phyloP scores from a whole-genome alignment of 441 rosid genomes.

The Breynia disticha region DNA sequence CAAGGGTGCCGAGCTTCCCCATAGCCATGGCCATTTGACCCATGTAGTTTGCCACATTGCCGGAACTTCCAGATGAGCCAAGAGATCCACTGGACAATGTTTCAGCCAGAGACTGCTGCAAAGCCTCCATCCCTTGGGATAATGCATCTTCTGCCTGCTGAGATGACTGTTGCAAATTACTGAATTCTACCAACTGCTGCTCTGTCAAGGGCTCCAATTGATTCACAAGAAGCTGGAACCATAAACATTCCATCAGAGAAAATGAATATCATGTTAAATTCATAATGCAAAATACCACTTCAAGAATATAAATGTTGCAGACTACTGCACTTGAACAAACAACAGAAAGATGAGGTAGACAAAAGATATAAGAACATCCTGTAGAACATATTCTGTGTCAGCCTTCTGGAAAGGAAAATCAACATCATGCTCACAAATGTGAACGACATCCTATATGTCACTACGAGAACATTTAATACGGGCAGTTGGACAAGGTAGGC shows the following conservation, averaged over 20 bases:
- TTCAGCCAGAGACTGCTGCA: conserved; percentile 88
- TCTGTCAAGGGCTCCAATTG: conserved; percentile 91
- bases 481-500: too few species aligned
- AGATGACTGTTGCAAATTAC: conserved; percentile 87
- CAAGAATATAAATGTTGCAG: too few species aligned
- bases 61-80: conserved; percentile 80
- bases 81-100: conserved; percentile 80
- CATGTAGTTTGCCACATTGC: conserved; percentile 92
- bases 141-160: conserved; percentile 97
- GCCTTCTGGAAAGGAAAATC: too few species aligned
- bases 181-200: conserved; percentile 65
- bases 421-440: too few species aligned
- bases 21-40: conserved; percentile 99
- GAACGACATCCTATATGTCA: too few species aligned
- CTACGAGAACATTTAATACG: too few species aligned
- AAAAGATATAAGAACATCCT: too few species aligned
- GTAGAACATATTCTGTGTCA: too few species aligned
- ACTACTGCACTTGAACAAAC: too few species aligned
- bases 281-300: background rate
- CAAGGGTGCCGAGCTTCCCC: conserved; percentile 94
- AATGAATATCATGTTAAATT: background rate
- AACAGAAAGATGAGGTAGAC: too few species aligned
- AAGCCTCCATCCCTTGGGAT: conserved; percentile 96
- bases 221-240: conserved; percentile 68
- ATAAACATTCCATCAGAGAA: conserved; percentile 5